Conservation (phyloP, 148 eudicot species). For the Silene uniflora region DNA sequence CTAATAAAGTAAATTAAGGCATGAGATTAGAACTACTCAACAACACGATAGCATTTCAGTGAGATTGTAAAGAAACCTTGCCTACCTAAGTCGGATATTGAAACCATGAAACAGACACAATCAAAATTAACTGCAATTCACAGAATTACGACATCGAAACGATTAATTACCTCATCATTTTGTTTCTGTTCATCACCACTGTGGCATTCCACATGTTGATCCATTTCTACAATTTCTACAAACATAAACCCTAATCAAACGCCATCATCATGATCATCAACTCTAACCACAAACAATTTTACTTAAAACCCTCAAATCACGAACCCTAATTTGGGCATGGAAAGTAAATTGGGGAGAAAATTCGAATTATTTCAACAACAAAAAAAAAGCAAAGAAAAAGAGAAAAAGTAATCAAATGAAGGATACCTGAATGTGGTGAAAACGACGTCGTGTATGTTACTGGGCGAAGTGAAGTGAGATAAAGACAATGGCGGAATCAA, state of each 20-base stretch:
- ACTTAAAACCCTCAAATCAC: not conserved
- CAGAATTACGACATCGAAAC: not conserved
- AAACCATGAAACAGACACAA: not conserved
- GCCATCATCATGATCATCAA: not conserved
- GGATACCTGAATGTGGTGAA: not conserved
- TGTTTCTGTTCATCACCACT: conserved; percentile 21
- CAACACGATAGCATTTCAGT: not conserved
- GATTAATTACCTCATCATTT: conserved; percentile 14
- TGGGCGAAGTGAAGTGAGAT: not conserved
- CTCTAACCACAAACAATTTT: not conserved
- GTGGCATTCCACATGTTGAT: conserved; percentile 7
- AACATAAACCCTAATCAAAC: conserved; percentile 19
- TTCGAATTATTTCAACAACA: too few relatives aligned
- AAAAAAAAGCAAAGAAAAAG: too few relatives aligned
- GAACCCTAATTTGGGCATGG: conserved; percentile 10
- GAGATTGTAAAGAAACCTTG: not conserved
- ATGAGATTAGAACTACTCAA: not conserved
- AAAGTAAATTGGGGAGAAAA: not conserved
- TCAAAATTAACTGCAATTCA: not conserved
- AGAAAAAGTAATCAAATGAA: not conserved
- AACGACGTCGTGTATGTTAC: not conserved
- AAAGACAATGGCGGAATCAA: not conserved
- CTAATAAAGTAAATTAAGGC: not conserved
- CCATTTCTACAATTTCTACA: conserved; percentile 1
- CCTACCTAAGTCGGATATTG: too few relatives aligned